Evolutionary conservation across 495 filamentous ascomycete species (phyloP).

Genomic region (Amniculicola lignicola): DNA sequence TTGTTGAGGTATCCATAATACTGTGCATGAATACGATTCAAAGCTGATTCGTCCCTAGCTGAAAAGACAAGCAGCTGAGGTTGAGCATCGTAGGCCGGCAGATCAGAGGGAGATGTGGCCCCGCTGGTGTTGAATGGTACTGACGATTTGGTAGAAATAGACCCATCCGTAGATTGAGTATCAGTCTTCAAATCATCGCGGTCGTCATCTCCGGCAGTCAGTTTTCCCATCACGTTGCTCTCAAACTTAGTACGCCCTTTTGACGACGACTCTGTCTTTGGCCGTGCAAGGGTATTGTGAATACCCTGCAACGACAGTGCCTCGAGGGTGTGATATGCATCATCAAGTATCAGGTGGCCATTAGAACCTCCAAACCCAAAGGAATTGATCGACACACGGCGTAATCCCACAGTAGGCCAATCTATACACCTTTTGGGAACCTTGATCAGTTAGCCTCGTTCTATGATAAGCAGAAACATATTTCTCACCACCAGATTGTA

Average conservation of each 20-base stretch:
- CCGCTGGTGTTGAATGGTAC: too few relatives aligned
- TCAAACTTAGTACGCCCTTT: background rate
- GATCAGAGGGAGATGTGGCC: too few relatives aligned
- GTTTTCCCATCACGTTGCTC: background rate
- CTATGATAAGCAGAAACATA: constrained; percentile 14
- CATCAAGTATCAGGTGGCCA: constrained; percentile 25
- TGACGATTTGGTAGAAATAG: too few relatives aligned
- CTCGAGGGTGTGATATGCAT: constrained; percentile 25
- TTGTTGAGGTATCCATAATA: too few relatives aligned
- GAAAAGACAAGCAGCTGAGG: constrained; percentile 2
- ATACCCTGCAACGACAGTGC: background rate
- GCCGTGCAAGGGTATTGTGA: background rate
- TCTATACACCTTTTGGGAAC: constrained; percentile 19
- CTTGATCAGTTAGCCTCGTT: background rate
- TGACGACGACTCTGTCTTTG: background rate
- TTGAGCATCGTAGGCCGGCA: background rate
- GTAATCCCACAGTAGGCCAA: constrained; percentile 33
- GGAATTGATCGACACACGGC: constrained; percentile 35
- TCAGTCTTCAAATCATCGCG: background rate
- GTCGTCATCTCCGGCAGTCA: constrained; percentile 9
- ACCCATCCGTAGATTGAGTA: background rate
- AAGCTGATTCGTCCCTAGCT: background rate
- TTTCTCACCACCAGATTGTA: constrained; percentile 4
- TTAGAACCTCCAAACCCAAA: constrained; percentile 34
- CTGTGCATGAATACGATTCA: too few relatives aligned